These are phyloP conservation scores for Jatropha curcas DNA, from an alignment of 345 rosid species.

Conservation along the genomic window DNA sequence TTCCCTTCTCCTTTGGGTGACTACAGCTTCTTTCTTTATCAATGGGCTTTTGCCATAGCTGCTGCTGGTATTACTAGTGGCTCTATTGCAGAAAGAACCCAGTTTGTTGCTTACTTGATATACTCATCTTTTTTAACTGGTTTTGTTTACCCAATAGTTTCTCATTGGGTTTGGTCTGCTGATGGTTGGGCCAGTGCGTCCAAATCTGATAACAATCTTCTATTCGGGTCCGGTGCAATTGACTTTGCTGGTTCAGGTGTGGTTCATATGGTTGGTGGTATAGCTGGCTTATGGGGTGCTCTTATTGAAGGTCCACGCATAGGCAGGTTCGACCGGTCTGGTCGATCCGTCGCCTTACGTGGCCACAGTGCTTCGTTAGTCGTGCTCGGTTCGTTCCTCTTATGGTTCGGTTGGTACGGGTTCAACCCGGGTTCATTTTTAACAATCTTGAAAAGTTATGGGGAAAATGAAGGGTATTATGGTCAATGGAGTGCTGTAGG, in stretches of 20 bases:
- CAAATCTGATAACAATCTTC: constrained; percentile 27
- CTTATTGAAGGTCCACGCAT: constrained; percentile 43
- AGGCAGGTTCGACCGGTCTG: constrained; percentile 34
- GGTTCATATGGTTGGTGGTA: constrained; percentile 48
- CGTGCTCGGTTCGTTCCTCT: constrained; percentile 34
- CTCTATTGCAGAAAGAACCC: constrained; percentile 73
- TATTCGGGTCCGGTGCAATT: constrained; percentile 49
- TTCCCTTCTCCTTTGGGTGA: constrained; percentile 22
- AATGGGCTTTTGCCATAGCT: constrained; percentile 68
- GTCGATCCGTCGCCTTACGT: constrained; percentile 30
- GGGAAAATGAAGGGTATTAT: constrained; percentile 13
- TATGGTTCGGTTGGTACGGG: constrained; percentile 51
- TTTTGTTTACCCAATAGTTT: constrained; percentile 58
- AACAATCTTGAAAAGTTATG: constrained; percentile 27
- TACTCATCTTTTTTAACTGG: constrained; percentile 68
- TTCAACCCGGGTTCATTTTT: constrained; percentile 45
- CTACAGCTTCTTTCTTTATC: constrained; percentile 58
- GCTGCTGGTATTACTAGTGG: constrained; percentile 66
- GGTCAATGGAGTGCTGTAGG: constrained; percentile 40
- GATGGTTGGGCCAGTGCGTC: constrained; percentile 68
- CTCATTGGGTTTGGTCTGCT: constrained; percentile 66
- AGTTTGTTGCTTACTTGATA: constrained; percentile 61
- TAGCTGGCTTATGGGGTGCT: constrained; percentile 53
- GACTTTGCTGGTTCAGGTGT: constrained; percentile 51
- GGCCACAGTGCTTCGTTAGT: constrained; percentile 46